Evolutionary conservation across 176 grass and related monocot genomes (phyloP).

Genomic region (Oryza officinalis): DNA sequence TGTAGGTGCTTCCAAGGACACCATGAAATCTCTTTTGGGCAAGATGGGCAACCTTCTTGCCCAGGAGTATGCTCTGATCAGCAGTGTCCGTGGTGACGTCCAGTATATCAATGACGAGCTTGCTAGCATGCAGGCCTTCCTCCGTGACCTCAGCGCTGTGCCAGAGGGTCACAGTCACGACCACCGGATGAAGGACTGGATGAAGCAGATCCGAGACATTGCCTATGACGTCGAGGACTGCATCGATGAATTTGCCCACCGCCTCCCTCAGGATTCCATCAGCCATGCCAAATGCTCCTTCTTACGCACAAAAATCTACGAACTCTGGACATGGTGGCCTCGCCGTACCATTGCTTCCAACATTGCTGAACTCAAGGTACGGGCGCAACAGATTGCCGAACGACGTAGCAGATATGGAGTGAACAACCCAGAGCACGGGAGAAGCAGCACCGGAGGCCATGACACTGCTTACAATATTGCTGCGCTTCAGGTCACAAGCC

Average conservation of each 20-base stretch:
- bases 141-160: background rate
- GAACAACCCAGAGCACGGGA: background rate
- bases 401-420: background rate
- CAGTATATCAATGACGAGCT: background rate
- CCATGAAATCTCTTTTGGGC: background rate
- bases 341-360: slow-evolving; percentile 10
- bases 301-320: background rate
- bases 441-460: no score
- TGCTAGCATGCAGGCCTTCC: slow-evolving; percentile 9
- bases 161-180: background rate
- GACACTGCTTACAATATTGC: background rate
- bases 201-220: slow-evolving; percentile 27
- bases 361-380: slow-evolving; percentile 16
- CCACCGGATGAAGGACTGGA: slow-evolving; percentile 25
- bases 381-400: slow-evolving; percentile 21
- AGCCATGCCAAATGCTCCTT: background rate
- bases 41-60: slow-evolving; percentile 1
- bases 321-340: slow-evolving; percentile 17
- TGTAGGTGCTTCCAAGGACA: background rate
- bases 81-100: background rate
- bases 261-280: background rate
- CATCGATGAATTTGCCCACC: slow-evolving; percentile 18
- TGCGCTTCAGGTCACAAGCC: background rate
- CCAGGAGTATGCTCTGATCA: background rate
- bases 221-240: slow-evolving; percentile 23